phyloP scores from a whole-genome alignment of 805 yeast species.

The Myxozyma sirexii region DNA sequence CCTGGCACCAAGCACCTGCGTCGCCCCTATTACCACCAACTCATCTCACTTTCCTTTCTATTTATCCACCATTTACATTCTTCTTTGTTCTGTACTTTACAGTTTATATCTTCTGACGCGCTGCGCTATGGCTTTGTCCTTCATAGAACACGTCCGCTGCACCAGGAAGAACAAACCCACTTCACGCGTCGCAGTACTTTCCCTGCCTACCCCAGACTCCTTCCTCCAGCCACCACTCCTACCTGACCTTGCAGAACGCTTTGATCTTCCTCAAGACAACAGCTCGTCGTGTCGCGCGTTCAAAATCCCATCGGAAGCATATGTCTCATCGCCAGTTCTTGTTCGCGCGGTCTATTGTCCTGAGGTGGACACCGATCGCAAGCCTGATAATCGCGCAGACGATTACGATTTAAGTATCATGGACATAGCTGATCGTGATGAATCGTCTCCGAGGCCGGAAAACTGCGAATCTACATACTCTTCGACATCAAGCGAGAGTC shows the following conservation, averaged over 20 bases:
- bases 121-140: not conserved
- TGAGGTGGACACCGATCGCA: not conserved
- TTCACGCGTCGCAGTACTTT: not conserved
- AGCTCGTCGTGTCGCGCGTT: not conserved
- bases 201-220: slow-evolving; percentile 13
- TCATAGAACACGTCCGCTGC: not conserved
- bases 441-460: too few relatives aligned
- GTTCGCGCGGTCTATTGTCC: slow-evolving; percentile 1
- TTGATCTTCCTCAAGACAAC: not conserved
- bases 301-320: not conserved
- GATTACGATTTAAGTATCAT: too few relatives aligned
- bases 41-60: not conserved
- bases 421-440: too few relatives aligned
- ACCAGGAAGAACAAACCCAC: not conserved
- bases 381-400: too few relatives aligned
- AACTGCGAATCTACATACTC: not conserved
- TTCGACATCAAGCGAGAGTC: not conserved
- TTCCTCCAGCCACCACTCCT: slow-evolving; percentile 21
- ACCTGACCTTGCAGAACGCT: slow-evolving; percentile 15
- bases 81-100: not conserved
- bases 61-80: too few relatives aligned
- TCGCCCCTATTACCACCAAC: too few relatives aligned
- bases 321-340: not conserved
- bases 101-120: not conserved
- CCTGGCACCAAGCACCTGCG: too few relatives aligned